Evolutionary conservation across 208 protist species (phyloP).

Genomic region (Trypanosoma avium): DNA sequence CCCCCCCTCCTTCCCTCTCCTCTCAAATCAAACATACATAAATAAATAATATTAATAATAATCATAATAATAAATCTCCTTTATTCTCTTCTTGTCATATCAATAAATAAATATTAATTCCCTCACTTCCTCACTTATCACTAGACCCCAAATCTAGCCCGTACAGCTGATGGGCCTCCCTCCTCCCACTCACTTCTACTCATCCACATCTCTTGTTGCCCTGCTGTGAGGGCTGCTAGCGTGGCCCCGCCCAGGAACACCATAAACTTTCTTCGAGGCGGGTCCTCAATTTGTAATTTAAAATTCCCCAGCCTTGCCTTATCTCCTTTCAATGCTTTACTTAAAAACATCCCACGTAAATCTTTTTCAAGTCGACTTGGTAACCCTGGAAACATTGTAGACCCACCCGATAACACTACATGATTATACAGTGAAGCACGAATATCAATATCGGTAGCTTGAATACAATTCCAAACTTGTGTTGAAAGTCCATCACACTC

Average conservation of each 20-base stretch:
- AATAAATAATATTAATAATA: not conserved
- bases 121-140: too few species aligned
- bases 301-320: constrained; percentile 58
- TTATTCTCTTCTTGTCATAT: not conserved
- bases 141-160: constrained; percentile 32
- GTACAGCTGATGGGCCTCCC: constrained; percentile 28
- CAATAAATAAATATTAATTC: not conserved
- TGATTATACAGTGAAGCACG: constrained; percentile 93
- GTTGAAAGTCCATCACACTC: constrained; percentile 90
- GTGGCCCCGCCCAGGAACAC: constrained; percentile 97
- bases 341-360: constrained; percentile 89
- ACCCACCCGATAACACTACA: constrained; percentile 97
- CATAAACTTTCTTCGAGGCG: constrained; percentile 97
- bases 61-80: not conserved
- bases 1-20: not conserved
- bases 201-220: constrained; percentile 62
- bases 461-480: constrained; percentile 95
- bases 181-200: constrained; percentile 45
- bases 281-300: constrained; percentile 94
- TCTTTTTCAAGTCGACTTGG: constrained; percentile 95
- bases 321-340: constrained; percentile 91
- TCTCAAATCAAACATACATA: not conserved
- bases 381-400: constrained; percentile 97
- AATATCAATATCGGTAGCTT: constrained; percentile 67
- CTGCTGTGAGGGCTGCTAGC: constrained; percentile 95